Base-by-base conservation (phyloP, 2,329 filamentous ascomycete genomes). In the Venturia nashicola region DNA sequence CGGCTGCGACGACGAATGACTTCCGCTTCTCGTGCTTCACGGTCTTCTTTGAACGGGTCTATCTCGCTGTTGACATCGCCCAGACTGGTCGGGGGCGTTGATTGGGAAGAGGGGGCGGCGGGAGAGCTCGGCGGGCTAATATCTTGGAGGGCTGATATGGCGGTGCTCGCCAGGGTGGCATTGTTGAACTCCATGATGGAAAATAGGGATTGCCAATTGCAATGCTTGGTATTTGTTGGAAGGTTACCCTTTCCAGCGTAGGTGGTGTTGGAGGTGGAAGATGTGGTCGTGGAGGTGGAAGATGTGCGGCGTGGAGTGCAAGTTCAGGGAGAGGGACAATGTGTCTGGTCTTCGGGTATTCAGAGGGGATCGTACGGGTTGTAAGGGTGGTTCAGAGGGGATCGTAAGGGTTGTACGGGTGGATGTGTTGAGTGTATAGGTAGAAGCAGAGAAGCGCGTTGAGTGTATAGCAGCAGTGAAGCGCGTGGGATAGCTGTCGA, bases 1-100 rank as follows among this genome's bases (percentile, higher is more conserved):
- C 80, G 81, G 66, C 82, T 79, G 64, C 84, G 82, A 36, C 64
- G 61, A 20, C 51, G 42, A 40, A 20, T 54, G 7, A 8, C 18
- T 20, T 44, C 59, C 20, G 61, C 20, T 39, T 72, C 72, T 20
- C 67, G 65, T 65, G 70, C 70, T 20, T 68, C 59, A 16, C 12
- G 39, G 36, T 51, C 61, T 39, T 51, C 51, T 32, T 63, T 63
- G 36, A 46, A 57, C 11, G 75, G 78, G 48, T 77, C 73, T 48
- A 85, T 42, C 27, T 63, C 76, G 74, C 85, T 87, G 65, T 78
- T 79, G 69, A 78, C 80, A 72, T 88, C 86, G 70, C 82, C 83
- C 68, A 86, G 77, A 68, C 84, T 88, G 60, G 86, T 89, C 32
- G 85, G 84, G 59, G 86, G 86, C 65, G 86, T 88, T 23, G 83